Percentiles rank a stretch among this genome's conserved stretches.
Evolutionary conservation across 768 basidiomycete species (phyloP).

Genomic region (Pleurotus cornucopiae): DNA sequence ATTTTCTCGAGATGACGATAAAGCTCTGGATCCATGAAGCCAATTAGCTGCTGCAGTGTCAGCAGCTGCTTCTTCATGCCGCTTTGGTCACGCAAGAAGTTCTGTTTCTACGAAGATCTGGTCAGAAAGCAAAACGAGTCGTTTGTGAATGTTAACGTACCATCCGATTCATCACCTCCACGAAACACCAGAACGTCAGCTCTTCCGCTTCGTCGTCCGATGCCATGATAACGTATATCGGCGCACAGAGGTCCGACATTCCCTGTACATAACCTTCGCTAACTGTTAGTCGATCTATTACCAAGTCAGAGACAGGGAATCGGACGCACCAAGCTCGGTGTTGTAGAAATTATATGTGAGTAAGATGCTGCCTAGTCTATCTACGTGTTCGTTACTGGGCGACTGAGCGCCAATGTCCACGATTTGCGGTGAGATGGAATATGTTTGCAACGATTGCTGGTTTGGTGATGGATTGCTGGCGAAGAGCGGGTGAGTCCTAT

Average conservation of each 20-base stretch:
- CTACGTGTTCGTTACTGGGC: slow-evolving; percentile 87
- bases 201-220: slow-evolving; percentile 63
- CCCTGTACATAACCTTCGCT: slow-evolving; percentile 90
- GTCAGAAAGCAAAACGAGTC: not conserved
- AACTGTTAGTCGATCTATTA: slow-evolving; percentile 5
- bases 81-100: slow-evolving; percentile 93
- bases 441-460: slow-evolving; percentile 49
- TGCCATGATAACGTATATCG: slow-evolving; percentile 87
- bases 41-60: slow-evolving; percentile 85
- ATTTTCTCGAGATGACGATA: slow-evolving; percentile 91
- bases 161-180: slow-evolving; percentile 93
- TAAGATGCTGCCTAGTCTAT: slow-evolving; percentile 79
- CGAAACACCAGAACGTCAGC: slow-evolving; percentile 95
- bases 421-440: slow-evolving; percentile 72
- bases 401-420: slow-evolving; percentile 82
- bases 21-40: slow-evolving; percentile 93
- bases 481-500: slow-evolving; percentile 90
- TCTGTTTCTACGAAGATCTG: slow-evolving; percentile 63
- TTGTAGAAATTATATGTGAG: slow-evolving; percentile 91
- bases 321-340: slow-evolving; percentile 72
- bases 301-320: not conserved
- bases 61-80: slow-evolving; percentile 96
- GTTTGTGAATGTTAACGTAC: slow-evolving; percentile 36
- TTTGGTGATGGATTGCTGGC: slow-evolving; percentile 44
- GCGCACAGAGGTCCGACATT: slow-evolving; percentile 95